Percentiles rank a stretch among this genome's conserved stretches.
phyloP scores from a whole-genome alignment of 2,329 filamentous ascomycete species.

The Periconia sp. region DNA sequence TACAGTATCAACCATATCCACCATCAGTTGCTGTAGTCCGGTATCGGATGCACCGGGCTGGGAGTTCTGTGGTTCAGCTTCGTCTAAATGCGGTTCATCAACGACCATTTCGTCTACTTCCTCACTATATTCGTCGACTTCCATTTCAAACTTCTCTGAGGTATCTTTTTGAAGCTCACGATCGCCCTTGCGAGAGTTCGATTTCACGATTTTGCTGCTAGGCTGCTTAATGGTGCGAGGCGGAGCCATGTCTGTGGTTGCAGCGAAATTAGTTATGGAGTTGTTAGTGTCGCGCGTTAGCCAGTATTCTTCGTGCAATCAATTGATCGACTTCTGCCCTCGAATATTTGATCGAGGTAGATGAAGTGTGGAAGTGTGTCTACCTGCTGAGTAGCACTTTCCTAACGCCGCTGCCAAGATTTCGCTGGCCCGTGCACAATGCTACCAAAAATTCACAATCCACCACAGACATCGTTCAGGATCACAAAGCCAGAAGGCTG shows the following conservation, averaged over 20 bases:
- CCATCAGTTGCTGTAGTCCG: conserved; percentile 23
- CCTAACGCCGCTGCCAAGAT: conserved; percentile 35
- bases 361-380: conserved; percentile 1
- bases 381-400: conserved; percentile 11
- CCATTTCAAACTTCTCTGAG: conserved; percentile 11
- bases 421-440: conserved; percentile 23
- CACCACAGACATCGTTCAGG: not conserved
- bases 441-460: conserved; percentile 36
- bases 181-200: conserved; percentile 12
- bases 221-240: conserved; percentile 17
- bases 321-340: conserved; percentile 1
- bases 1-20: conserved; percentile 29
- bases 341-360: not conserved
- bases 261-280: conserved; percentile 3
- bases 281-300: conserved; percentile 23
- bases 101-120: conserved; percentile 9
- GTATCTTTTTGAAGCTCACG: conserved; percentile 12
- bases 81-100: conserved; percentile 5
- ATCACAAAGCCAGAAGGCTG: too few species aligned
- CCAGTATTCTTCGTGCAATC: conserved; percentile 3
- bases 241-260: conserved; percentile 21
- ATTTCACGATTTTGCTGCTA: conserved; percentile 7
- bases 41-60: not conserved
- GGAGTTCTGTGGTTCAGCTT: conserved; percentile 10
- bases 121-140: conserved; percentile 5